These are phyloP conservation scores for Rhododendron simsii DNA, from an alignment of 148 eudicot genomes.

Conservation along the genomic window DNA sequence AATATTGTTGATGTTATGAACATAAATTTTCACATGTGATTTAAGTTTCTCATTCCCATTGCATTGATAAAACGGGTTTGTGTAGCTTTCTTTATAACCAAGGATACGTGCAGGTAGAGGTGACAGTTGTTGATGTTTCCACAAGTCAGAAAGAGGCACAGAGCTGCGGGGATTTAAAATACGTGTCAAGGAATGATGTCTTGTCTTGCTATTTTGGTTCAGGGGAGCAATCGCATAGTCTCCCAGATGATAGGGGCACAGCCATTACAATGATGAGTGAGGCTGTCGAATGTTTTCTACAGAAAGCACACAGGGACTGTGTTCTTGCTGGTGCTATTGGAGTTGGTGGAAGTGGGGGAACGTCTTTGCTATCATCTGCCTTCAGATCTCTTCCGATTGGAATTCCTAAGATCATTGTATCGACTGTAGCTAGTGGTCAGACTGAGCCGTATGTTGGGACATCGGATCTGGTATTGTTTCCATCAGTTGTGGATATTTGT, in stretches of 20 bases:
- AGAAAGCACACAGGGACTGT: slow-evolving; percentile 43
- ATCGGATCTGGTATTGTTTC: slow-evolving; percentile 81
- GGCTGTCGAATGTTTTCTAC: slow-evolving; percentile 50
- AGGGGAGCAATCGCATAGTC: slow-evolving; percentile 29
- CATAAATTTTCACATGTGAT: background rate
- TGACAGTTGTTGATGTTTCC: slow-evolving; percentile 84
- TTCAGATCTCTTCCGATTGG: slow-evolving; percentile 79
- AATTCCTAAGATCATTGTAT: slow-evolving; percentile 76
- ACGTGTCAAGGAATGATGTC: slow-evolving; percentile 66
- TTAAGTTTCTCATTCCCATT: background rate
- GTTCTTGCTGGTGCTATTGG: slow-evolving; percentile 78
- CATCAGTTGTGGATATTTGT: slow-evolving; percentile 95
- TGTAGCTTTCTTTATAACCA: background rate
- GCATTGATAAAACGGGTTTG: background rate
- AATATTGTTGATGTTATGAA: background rate
- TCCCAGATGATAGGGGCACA: slow-evolving; percentile 81
- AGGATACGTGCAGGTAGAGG: slow-evolving; percentile 48
- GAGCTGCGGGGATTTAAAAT: slow-evolving; percentile 46
- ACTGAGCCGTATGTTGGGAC: slow-evolving; percentile 86
- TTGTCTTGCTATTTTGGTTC: slow-evolving; percentile 47
- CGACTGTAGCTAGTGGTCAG: slow-evolving; percentile 94
- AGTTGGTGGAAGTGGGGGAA: slow-evolving; percentile 97
- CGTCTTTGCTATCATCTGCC: slow-evolving; percentile 72
- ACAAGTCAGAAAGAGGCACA: slow-evolving; percentile 48
- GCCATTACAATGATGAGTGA: slow-evolving; percentile 71